Conservation (phyloP, 352 stramenopile genomes). For the Phytophthora capsici region DNA sequence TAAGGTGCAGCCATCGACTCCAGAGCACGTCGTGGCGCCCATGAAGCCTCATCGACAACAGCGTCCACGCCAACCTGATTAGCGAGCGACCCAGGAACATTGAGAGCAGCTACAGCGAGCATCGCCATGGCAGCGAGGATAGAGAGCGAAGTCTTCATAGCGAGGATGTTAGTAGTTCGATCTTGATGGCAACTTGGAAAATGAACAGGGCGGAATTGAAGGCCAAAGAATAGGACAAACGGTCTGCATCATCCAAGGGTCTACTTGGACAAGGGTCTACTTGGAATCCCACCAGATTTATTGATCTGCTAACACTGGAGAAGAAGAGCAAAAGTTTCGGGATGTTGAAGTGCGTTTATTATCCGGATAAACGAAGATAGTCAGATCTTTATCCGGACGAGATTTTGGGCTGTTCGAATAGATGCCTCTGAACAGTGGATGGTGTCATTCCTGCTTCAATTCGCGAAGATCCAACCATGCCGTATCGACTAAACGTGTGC, state of each 20-base stretch:
- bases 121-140: slow-evolving; percentile 12
- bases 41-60: slow-evolving; percentile 3
- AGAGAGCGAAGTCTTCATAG: slow-evolving; percentile 17
- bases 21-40: slow-evolving; percentile 13
- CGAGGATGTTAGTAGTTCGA: slow-evolving; percentile 3
- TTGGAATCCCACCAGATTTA: not conserved
- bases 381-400: not conserved
- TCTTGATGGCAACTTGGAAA: too few relatives aligned
- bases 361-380: not conserved
- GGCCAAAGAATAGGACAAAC: too few relatives aligned
- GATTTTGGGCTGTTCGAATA: not conserved
- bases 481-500: not conserved
- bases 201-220: slow-evolving; percentile 4
- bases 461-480: not conserved
- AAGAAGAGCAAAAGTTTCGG: not conserved
- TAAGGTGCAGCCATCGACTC: slow-evolving; percentile 5
- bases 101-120: slow-evolving; percentile 8
- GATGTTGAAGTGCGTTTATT: not conserved
- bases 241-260: not conserved
- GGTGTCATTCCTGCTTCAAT: too few relatives aligned
- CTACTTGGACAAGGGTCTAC: not conserved
- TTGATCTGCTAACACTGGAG: not conserved
- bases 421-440: too few relatives aligned
- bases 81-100: slow-evolving; percentile 3
- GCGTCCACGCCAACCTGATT: not conserved